phyloP scores from a whole-genome alignment of 2,329 filamentous ascomycete genomes.

The Phaeosphaeriaceae sp. region DNA sequence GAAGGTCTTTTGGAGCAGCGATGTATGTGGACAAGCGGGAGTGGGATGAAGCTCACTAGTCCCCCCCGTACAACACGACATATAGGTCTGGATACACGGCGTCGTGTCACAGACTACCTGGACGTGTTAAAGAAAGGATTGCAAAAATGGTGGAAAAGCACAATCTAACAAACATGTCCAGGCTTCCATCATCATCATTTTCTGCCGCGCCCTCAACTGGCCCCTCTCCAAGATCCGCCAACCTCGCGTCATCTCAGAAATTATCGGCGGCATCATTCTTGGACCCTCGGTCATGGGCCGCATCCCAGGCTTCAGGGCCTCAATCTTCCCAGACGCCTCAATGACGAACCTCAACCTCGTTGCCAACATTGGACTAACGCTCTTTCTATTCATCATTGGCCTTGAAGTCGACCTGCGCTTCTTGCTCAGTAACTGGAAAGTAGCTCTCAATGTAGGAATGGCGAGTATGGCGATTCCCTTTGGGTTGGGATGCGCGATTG shows the following conservation, averaged over 20 bases:
- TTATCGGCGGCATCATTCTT: slow-evolving; percentile 82
- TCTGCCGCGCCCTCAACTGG: slow-evolving; percentile 77
- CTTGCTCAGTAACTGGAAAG: slow-evolving; percentile 79
- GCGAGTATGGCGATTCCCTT: slow-evolving; percentile 85
- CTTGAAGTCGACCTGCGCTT: slow-evolving; percentile 85
- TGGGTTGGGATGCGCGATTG: slow-evolving; percentile 78
- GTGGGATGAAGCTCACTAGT: not conserved
- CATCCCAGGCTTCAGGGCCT: slow-evolving; percentile 76
- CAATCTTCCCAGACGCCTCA: slow-evolving; percentile 79
- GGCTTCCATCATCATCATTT: slow-evolving; percentile 75
- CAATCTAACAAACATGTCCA: slow-evolving; percentile 43
- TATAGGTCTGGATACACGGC: too few relatives aligned
- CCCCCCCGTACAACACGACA: not conserved
- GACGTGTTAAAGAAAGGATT: not conserved
- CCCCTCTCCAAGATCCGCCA: slow-evolving; percentile 79
- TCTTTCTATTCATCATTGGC: slow-evolving; percentile 88
- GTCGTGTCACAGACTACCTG: not conserved
- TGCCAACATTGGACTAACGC: slow-evolving; percentile 81
- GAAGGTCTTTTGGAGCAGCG: not conserved
- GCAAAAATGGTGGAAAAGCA: not conserved
- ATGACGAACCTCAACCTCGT: slow-evolving; percentile 79
- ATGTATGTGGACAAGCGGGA: not conserved
- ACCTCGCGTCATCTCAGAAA: slow-evolving; percentile 83
- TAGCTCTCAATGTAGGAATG: slow-evolving; percentile 78
- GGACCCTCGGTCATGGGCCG: slow-evolving; percentile 89